Evolutionary conservation across 768 basidiomycete genomes (phyloP), one percentile per base, ranked within the genome.

Genomic region (Boletus speciosus): DNA sequence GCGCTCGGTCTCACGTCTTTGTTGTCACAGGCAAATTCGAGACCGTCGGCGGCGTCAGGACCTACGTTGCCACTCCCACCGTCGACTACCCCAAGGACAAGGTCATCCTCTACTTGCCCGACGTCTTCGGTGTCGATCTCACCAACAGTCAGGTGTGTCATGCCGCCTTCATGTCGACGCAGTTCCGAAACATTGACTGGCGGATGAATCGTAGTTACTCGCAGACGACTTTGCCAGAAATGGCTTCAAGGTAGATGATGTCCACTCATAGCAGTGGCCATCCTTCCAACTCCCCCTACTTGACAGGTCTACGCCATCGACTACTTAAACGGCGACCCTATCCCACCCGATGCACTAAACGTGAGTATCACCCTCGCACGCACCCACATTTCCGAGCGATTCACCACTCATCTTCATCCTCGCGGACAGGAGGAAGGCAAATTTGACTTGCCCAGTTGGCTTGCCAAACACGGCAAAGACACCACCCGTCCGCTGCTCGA

Each of bases 41-140:
- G 57, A 56, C 62, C 25, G 74, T 84, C 52, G 73, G 66, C 25
- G 82, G 81, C 3, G 73, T 83, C 43, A 63, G 70, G 8, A 73
- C 69, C 57, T 86, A 86, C 56, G 73, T 83, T 47, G 78, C 79
- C 1, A 81, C 78, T 1, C 85, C 85, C 12, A 65, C 73, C 1
- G 59, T 61, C 3, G 76, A 78, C 37, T 83, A 80, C 54, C 68
- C 77, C 49, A 79, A 81, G 67, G 74, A 79, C 58, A 85, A 83
- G 64, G 81, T 76, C 27, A 49, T 86, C 45, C 74, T 86, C 27
- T 80, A 73, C 71, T 64, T 85, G 25, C 52, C 80, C 4, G 85
- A 83, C 57, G 69, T 76, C 43, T 82, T 80, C 53, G 84, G 83
- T 8, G 61, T 76, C 25, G 69, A 77, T 23, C 67, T 82, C 10